These are phyloP conservation scores for Symbiotaphrina buchneri DNA, from an alignment of 495 filamentous ascomycete genomes.

Conservation along the genomic window DNA sequence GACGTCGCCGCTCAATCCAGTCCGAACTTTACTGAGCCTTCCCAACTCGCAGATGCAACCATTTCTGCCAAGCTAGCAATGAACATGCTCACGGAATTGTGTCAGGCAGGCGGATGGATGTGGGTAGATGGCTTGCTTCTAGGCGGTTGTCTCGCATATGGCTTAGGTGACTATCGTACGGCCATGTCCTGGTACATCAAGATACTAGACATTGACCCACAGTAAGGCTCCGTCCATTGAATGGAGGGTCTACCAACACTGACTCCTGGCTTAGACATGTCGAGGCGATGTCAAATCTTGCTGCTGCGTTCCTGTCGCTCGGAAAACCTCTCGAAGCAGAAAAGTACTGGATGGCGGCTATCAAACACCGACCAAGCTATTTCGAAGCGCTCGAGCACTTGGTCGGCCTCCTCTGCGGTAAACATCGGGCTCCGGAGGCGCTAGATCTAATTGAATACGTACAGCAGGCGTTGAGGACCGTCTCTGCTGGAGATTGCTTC, in stretches of 20 bases:
- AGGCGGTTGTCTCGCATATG: constrained; percentile 84
- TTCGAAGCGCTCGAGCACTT: constrained; percentile 96
- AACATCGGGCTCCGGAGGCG: constrained; percentile 63
- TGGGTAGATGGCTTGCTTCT: constrained; percentile 95
- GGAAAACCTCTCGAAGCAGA: constrained; percentile 70
- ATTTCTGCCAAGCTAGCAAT: constrained; percentile 35
- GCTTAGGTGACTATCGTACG: constrained; percentile 65
- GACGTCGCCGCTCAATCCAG: too few species aligned
- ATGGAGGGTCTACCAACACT: too few species aligned
- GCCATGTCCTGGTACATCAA: constrained; percentile 76
- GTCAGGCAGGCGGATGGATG: constrained; percentile 70
- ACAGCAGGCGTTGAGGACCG: constrained; percentile 45
- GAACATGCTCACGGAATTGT: constrained; percentile 60
- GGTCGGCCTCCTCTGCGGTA: constrained; percentile 66
- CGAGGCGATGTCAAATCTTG: constrained; percentile 84
- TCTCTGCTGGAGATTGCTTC: constrained; percentile 22
- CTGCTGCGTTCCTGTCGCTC: constrained; percentile 68
- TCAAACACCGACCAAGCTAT: constrained; percentile 69
- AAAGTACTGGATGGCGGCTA: constrained; percentile 62
- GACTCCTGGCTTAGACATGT: constrained; percentile 40
- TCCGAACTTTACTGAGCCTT: too few species aligned
- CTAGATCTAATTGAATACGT: constrained; percentile 78
- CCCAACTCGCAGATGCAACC: too few species aligned
- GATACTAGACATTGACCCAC: constrained; percentile 59
- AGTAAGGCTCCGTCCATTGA: constrained; percentile 25